Percentiles rank a stretch among this genome's conserved stretches.
Conservation (phyloP, 805 yeast genomes). For the Isabelozyma heimii region DNA sequence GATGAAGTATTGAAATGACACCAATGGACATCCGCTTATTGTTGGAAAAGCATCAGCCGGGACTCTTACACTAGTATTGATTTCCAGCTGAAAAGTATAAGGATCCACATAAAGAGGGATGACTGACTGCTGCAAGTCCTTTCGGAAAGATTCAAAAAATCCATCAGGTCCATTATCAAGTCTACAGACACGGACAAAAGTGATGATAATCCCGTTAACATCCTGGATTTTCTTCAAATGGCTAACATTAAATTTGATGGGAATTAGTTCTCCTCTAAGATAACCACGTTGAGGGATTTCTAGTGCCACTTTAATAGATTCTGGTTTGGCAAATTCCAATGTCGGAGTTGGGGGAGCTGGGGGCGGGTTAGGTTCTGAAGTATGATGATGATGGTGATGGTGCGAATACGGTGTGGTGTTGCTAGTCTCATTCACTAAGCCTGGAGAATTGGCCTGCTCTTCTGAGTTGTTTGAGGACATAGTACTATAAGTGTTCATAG, state of each 20-base stretch:
- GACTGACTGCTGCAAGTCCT: constrained; percentile 76
- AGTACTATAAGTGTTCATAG: constrained; percentile 26
- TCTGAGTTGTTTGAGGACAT: constrained; percentile 33
- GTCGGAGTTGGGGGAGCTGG: neutral
- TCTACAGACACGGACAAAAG: constrained; percentile 77
- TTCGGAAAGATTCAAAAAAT: constrained; percentile 70
- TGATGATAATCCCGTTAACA: constrained; percentile 70
- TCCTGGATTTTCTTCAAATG: constrained; percentile 73
- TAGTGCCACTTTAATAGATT: constrained; percentile 34
- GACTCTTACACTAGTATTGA: constrained; percentile 62
- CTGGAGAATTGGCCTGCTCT: constrained; percentile 1
- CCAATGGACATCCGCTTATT: constrained; percentile 64
- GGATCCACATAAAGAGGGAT: constrained; percentile 81
- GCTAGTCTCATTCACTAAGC: neutral
- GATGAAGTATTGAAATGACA: constrained; percentile 78
- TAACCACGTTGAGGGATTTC: constrained; percentile 61
- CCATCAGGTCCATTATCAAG: constrained; percentile 56
- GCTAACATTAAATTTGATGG: constrained; percentile 61
- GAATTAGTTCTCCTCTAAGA: constrained; percentile 75
- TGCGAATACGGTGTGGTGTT: neutral
- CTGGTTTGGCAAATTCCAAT: constrained; percentile 10
- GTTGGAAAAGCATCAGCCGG: constrained; percentile 90
- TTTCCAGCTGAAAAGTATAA: constrained; percentile 49
- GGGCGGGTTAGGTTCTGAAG: constrained; percentile 5
- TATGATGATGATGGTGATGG: constrained; percentile 4